phyloP scores from a whole-genome alignment of 2,329 filamentous ascomycete genomes.

The Penicillium sp. region DNA sequence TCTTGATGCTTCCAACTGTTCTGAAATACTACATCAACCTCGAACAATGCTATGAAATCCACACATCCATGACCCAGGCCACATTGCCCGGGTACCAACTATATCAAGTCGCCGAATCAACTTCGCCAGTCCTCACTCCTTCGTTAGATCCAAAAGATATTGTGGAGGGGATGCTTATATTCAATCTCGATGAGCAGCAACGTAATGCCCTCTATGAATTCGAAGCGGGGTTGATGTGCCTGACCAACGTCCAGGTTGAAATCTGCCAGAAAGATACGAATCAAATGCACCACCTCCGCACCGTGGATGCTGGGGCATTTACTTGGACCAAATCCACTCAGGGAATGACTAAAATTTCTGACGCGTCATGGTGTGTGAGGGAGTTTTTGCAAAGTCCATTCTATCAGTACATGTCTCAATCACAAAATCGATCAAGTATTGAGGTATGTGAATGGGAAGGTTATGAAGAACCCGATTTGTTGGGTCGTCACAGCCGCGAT shows the following conservation, averaged over 20 bases:
- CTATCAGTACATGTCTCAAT: background rate
- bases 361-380: background rate
- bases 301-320: background rate
- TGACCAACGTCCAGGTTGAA: background rate
- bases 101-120: background rate
- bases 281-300: background rate
- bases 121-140: background rate
- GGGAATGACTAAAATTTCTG: background rate
- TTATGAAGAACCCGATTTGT: background rate
- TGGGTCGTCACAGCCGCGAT: background rate
- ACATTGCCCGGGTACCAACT: slow-evolving; percentile 28
- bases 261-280: background rate
- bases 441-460: background rate
- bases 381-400: background rate
- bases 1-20: slow-evolving; percentile 32
- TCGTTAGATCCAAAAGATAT: background rate
- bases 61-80: slow-evolving; percentile 28
- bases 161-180: background rate
- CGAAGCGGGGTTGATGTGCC: background rate
- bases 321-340: background rate
- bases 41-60: slow-evolving; percentile 18
- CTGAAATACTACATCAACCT: slow-evolving; percentile 29
- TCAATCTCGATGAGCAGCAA: background rate
- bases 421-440: background rate
- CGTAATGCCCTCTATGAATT: background rate